A percentile compares a stretch with the other conserved stretches of the same genome.
Conservation (phyloP, 768 basidiomycete species). For the Boletus pseudo-olivaceus region DNA sequence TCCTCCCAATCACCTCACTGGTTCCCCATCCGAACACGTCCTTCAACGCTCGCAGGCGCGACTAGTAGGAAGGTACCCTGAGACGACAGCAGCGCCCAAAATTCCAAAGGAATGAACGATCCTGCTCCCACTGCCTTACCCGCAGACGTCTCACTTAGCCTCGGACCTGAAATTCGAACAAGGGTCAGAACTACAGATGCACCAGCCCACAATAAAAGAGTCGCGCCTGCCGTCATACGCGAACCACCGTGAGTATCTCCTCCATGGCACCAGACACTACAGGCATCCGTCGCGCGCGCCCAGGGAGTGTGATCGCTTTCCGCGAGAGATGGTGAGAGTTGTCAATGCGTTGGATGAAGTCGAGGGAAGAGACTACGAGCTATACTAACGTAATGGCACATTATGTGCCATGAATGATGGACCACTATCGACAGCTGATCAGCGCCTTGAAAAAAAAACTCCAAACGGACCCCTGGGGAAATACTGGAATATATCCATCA, state of each 20-base stretch:
- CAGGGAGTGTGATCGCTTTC: conserved; percentile 91
- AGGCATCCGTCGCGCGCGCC: conserved; percentile 68
- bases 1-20: conserved; percentile 51
- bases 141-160: not conserved
- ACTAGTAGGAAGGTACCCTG: conserved; percentile 46
- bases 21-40: conserved; percentile 66
- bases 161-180: conserved; percentile 7
- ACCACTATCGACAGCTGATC: too few relatives aligned
- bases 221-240: conserved; percentile 22
- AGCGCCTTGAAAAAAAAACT: too few relatives aligned
- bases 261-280: not conserved
- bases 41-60: conserved; percentile 47
- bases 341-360: too few relatives aligned
- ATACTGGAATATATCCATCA: too few relatives aligned
- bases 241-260: not conserved
- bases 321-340: conserved; percentile 26
- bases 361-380: too few relatives aligned
- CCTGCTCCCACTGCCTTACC: not conserved
- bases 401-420: too few relatives aligned
- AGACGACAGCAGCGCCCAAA: conserved; percentile 50
- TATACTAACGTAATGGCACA: too few relatives aligned
- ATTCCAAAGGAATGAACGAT: conserved; percentile 30
- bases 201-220: not conserved
- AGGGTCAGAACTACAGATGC: not conserved
- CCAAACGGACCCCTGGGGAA: too few relatives aligned